A percentile compares a stretch with the other conserved stretches of the same genome.
Conservation (phyloP, 306 rosid species). For the Crotalaria pallida region DNA sequence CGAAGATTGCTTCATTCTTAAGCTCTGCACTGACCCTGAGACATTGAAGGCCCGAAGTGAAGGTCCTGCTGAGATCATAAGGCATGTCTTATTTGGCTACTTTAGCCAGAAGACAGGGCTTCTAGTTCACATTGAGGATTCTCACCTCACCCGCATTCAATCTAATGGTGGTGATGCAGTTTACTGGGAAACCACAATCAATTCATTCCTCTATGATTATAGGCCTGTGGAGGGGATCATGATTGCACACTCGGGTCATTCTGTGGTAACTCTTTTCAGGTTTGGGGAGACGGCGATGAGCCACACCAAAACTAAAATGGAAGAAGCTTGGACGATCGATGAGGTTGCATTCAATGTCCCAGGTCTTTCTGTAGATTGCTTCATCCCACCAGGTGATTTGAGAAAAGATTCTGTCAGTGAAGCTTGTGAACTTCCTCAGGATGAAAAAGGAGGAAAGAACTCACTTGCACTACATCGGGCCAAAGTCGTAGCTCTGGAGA, state of each 20-base stretch:
- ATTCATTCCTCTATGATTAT: slow-evolving; percentile 89
- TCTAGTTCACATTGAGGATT: slow-evolving; percentile 94
- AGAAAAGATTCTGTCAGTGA: slow-evolving; percentile 65
- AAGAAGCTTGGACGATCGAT: slow-evolving; percentile 98
- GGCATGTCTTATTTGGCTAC: slow-evolving; percentile 94
- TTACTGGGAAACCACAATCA: slow-evolving; percentile 97
- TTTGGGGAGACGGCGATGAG: slow-evolving; percentile 99
- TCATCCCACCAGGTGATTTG: slow-evolving; percentile 96
- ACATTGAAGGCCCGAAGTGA: slow-evolving; percentile 92
- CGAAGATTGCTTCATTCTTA: slow-evolving; percentile 96
- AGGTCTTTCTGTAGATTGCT: slow-evolving; percentile 86
- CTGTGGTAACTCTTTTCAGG: slow-evolving; percentile 89
- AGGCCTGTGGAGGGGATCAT: slow-evolving; percentile 95
- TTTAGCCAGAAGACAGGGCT: slow-evolving; percentile 97
- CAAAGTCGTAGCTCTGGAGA: slow-evolving; percentile 82
- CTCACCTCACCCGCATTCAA: slow-evolving; percentile 93
- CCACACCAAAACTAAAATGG: slow-evolving; percentile 94
- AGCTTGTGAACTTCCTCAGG: slow-evolving; percentile 75
- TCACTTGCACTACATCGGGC: slow-evolving; percentile 51
- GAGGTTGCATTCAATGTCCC: slow-evolving; percentile 96
- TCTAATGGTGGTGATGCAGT: slow-evolving; percentile 84
- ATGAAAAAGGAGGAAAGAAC: slow-evolving; percentile 64
- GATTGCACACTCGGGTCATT: slow-evolving; percentile 96
- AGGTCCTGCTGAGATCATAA: slow-evolving; percentile 95
- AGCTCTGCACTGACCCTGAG: slow-evolving; percentile 83